Evolutionary conservation across 106 monocot species (phyloP).

Genomic region (Allium fistulosum): DNA sequence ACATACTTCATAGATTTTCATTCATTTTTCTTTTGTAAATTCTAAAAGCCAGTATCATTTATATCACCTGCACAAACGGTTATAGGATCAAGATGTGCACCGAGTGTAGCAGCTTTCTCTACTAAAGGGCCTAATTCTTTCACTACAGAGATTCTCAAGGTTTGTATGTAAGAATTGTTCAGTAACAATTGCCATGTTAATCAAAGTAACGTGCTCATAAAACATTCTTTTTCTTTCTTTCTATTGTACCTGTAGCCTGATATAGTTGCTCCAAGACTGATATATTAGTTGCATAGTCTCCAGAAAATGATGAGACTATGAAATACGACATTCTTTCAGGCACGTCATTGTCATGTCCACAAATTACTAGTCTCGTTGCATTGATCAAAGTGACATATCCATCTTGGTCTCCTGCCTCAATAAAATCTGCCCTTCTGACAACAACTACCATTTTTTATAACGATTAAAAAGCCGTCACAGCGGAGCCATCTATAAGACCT

Average conservation of each 20-base stretch:
- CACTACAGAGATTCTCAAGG: constrained; percentile 87
- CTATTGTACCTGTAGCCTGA: no score
- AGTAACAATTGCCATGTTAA: background rate
- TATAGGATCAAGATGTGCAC: constrained; percentile 44
- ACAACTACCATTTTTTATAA: constrained; percentile 58
- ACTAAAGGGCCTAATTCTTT: constrained; percentile 86
- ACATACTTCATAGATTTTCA: no score
- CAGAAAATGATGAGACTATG: no score
- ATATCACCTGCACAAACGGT: constrained; percentile 58
- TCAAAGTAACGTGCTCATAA: background rate
- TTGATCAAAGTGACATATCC: constrained; percentile 74
- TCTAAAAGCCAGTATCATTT: constrained; percentile 48
- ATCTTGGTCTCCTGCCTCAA: no score
- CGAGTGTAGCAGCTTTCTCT: constrained; percentile 71
- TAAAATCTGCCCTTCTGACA: no score
- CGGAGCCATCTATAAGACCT: constrained; percentile 48
- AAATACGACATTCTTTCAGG: constrained; percentile 73
- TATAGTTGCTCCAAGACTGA: no score
- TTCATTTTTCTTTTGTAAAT: no score
- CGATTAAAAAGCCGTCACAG: constrained; percentile 31
- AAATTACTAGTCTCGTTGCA: constrained; percentile 72
- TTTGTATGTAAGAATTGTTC: background rate
- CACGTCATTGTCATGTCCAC: constrained; percentile 95
- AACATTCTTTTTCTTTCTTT: no score
- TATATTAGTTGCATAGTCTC: no score